Evolutionary conservation across 225 moss, liverwort and hornwort genomes (phyloP).

Genomic region (Polytrichum commune): DNA sequence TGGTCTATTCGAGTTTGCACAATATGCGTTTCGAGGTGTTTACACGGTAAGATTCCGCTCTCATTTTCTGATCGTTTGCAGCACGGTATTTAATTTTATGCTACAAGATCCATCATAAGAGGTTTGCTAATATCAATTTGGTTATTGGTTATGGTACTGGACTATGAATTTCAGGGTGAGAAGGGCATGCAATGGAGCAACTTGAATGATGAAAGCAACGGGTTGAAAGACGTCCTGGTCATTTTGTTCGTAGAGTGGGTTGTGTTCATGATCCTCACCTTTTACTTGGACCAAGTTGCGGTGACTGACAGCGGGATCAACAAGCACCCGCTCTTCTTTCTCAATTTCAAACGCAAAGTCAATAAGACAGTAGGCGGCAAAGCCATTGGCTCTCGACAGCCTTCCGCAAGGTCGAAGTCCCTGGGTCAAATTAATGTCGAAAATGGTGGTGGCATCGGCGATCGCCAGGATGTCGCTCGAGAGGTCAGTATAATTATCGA

Average conservation of each 20-base stretch:
- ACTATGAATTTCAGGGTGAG: conserved; percentile 3
- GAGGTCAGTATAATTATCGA: conserved; percentile 41
- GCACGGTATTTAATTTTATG: no score
- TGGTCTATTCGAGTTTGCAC: conserved; percentile 50
- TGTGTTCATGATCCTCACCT: conserved; percentile 29
- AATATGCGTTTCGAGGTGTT: conserved; percentile 33
- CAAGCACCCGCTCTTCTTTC: conserved; percentile 86
- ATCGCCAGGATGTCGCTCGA: conserved; percentile 69
- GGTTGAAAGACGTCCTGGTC: conserved; percentile 32
- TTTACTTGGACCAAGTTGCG: conserved; percentile 75
- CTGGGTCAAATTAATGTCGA: conserved; percentile 27
- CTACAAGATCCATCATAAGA: no score
- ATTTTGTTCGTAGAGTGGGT: conserved; percentile 56
- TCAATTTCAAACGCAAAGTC: conserved; percentile 37
- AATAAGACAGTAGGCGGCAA: conserved; percentile 16
- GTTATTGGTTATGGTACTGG: no score
- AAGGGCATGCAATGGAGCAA: conserved; percentile 45
- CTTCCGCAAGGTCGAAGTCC: conserved; percentile 22
- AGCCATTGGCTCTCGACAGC: conserved; percentile 11
- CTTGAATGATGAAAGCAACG: conserved; percentile 38
- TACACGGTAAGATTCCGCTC: conserved; percentile 8
- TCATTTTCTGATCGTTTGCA: no score
- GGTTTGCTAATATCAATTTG: no score
- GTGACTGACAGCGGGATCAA: conserved; percentile 75
- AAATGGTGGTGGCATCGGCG: conserved; percentile 28